Base-by-base conservation (phyloP, 805 yeast genomes). In the Ogataea glucozyma region DNA sequence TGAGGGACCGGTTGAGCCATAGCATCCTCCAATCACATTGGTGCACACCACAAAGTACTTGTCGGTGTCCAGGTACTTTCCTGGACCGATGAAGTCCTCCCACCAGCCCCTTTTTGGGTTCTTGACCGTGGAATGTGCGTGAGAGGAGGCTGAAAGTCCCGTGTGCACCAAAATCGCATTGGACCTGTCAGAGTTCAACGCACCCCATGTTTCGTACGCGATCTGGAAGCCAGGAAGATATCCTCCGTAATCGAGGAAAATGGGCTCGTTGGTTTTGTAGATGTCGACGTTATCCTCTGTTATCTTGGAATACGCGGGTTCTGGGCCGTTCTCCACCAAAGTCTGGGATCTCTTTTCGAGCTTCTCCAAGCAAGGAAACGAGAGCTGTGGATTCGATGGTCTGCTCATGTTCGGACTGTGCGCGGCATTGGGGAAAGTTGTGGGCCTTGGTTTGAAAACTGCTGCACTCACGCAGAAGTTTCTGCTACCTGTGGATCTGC, bases 151-250 rank as follows among this genome's bases (percentile, higher is more conserved):
- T 0, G 96, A 86, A 14, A 90, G 72, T 0, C 97, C 97, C 0
- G 97, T 90, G 57, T 90, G 97, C 8, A 90, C 66, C 26, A 90
- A 69, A 16, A 90, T 77, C 10, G 89, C 85, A 58, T 90, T 90
- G 16, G 85, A 77, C 48, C 69, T 78, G 34, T 70, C 74, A 2
- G 66, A 60, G 51, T 86, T 85, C 49, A 90, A 70, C 6, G 59
- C 53, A 2, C 97, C 97, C 97, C 97, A 90, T 3, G 90, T 78
- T 63, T 90, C 97, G 66, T 86, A 90, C 0, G 97, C 97, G n/a
- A 90, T 72, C 52, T 85, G 80, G 54, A 76, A 87, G 48, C 76
- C 78, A 1, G 88, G 87, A 26, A 90, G 67, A 49, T 67, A 72
- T 1, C 90, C 93, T 11, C 97, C 97, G 60, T 83, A 79, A 58